These are phyloP conservation scores for Vaccinium darrowii DNA, from an alignment of 148 eudicot species.

Conservation along the genomic window DNA sequence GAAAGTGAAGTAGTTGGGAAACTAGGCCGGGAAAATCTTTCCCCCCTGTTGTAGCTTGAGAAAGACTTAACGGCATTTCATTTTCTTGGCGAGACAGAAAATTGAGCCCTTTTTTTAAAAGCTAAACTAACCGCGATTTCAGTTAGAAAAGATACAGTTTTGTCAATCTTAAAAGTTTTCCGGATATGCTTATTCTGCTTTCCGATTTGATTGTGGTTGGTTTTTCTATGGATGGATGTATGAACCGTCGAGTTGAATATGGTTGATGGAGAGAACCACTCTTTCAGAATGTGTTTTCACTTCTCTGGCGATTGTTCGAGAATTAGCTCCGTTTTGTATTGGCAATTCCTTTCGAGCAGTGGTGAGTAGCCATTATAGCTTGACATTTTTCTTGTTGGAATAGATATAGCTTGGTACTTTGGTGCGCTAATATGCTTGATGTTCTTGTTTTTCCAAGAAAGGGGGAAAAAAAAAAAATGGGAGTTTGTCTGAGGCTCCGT, in stretches of 20 bases:
- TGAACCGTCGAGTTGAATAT: neutral
- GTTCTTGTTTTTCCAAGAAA: neutral
- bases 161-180: conserved; percentile 6
- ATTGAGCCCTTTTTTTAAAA: conserved; percentile 3
- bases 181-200: neutral
- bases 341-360: neutral
- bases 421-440: neutral
- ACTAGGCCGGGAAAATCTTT: conserved; percentile 33
- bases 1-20: conserved; percentile 22
- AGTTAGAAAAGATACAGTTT: conserved; percentile 22
- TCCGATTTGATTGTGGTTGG: neutral
- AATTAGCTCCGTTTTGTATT: neutral
- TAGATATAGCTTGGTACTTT: neutral
- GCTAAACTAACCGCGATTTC: conserved; percentile 12
- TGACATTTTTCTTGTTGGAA: neutral
- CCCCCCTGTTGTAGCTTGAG: conserved; percentile 41
- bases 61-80: neutral
- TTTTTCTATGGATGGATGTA: neutral
- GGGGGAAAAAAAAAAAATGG: neutral
- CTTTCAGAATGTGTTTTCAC: neutral
- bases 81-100: conserved; percentile 10
- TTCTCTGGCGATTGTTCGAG: neutral
- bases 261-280: neutral
- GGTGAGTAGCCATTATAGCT: neutral
- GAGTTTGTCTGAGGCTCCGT: neutral